Evolutionary conservation across 805 yeast genomes (phyloP), one percentile per base, ranked within the genome.

Genomic region (Brettanomyces nanus): DNA sequence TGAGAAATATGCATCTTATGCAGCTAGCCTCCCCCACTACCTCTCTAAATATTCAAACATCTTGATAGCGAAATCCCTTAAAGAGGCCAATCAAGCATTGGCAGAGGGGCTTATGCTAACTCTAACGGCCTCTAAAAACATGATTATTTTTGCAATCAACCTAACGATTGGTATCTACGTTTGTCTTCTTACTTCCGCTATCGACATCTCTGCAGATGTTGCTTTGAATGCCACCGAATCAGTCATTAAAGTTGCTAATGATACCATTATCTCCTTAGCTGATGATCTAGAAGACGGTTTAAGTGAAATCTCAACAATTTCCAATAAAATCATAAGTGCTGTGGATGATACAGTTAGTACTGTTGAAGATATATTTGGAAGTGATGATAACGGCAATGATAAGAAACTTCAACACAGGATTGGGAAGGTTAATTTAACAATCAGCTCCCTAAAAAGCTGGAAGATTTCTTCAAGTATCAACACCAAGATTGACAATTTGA

Each of bases 121-220:
- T 9, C 52, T 85, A 0, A 70, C 75, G 1, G 80, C 77, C 0
- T 61, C 79, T 6, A 80, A 83, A 47, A 66, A 69, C 30, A 45
- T 87, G 29, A 53, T 85, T 0, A 52, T 75, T 4, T 85, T 90
- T 52, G 62, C 75, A 6, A 61, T 90, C 6, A 86, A 87, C 23
- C 49, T 90, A 45, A 73, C 82, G 34, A 57, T 87, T 2, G 97
- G 97, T 0, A 92, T 97, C 0, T 85, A 85, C 58, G 80, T 82
- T 0, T 92, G 98, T 57, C 63, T 92, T 11, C 55, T 86, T 11
- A 75, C 83, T 0, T 79, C 92, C 4, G 75, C 87, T 0, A 65
- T 89, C 5, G 79, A 75, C 49, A 85, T 89, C 3, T 71, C 84
- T 0, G 80, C 79, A 1, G 77, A 75, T 46, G 75, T 77, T 22